Evolutionary conservation across 108 stramenopile genomes (phyloP).

Genomic region (Parietichytrium sp.): DNA sequence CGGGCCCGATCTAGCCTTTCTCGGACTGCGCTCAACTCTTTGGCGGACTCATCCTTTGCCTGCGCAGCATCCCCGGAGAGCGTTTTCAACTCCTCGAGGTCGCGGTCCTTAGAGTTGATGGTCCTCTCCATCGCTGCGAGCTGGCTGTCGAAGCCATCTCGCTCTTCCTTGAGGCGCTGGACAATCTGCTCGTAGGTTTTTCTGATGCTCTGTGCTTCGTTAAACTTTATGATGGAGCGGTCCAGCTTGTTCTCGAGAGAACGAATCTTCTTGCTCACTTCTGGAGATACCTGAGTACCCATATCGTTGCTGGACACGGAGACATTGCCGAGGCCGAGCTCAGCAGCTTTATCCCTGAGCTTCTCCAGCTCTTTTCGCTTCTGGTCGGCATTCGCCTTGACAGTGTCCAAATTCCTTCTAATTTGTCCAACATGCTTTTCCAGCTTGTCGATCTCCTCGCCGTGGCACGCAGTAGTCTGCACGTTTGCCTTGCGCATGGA

Average conservation of each 20-base stretch:
- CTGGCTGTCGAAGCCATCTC: constrained; percentile 79
- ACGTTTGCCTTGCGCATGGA: constrained; percentile 18
- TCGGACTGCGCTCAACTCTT: constrained; percentile 68
- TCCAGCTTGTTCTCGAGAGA: constrained; percentile 65
- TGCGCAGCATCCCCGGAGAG: constrained; percentile 78
- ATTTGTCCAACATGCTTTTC: not conserved
- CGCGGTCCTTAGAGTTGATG: constrained; percentile 69
- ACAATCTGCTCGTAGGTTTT: constrained; percentile 84
- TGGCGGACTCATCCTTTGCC: constrained; percentile 71
- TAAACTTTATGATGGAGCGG: constrained; percentile 70
- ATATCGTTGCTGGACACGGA: not conserved
- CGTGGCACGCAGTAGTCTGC: not conserved
- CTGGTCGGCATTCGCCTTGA: not conserved
- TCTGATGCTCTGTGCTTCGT: constrained; percentile 75
- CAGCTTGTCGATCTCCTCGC: constrained; percentile 44
- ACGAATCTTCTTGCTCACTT: constrained; percentile 45
- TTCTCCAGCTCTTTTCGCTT: not conserved
- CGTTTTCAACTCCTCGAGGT: constrained; percentile 73
- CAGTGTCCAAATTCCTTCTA: not conserved
- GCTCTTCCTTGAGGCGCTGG: constrained; percentile 75
- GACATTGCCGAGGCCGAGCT: not conserved
- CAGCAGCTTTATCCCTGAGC: constrained; percentile 15
- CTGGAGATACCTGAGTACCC: not conserved
- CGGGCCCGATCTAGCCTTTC: constrained; percentile 7
- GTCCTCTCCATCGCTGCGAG: constrained; percentile 75